Evolutionary conservation across 306 rosid genomes (phyloP), one percentile per base, ranked within the genome.

Genomic region (Quercus bicolor): DNA sequence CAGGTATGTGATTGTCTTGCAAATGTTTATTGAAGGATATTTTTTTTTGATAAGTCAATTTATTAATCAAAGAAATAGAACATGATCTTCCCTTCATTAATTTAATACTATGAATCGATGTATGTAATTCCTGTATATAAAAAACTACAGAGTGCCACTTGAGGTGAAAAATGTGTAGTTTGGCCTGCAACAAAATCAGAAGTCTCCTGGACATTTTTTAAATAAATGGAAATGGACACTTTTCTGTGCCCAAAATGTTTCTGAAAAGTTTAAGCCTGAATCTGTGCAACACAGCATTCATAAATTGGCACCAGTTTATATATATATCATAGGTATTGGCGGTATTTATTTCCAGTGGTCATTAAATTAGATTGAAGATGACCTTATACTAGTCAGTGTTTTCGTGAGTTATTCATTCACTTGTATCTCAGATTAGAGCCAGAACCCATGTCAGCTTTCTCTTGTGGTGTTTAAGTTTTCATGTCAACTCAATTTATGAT

Each of bases 1-100:
- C 94, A 90, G 97, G 98, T 95, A 82, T 72, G 48, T 77, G 74
- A 78, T 45, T 72, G 84, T 18, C n/a, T 74, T 61, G 68, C 72
- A 12, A 8, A 53, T 18, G 57, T 21, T 62, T 4, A 37, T 26
- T 33, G 57, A 72, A 55, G 75, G 4, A 21, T 20, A 2, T 70
- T 24, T 23, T 10, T 29, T 52, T 51, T 52, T 40, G 45, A 40
- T 40, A 40, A 40, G 11, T 40, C 45, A 40, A 40, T 40, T 40
- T 40, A 40, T 40, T 8, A 0, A 40, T 40, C 45, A 2, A 40
- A 40, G 45, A 40, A 40, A 40, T 40, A 40, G 45, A 13, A 12
- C 12, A 59, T 8, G 8, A 9, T 59, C 31, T 21, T 59, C 31
- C 16, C 31, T 59, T 21, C 16, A 10, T 34, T 26, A 26, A 28